Evolutionary conservation across 768 basidiomycete species (phyloP).

Genomic region (Antrodiella citrinella): DNA sequence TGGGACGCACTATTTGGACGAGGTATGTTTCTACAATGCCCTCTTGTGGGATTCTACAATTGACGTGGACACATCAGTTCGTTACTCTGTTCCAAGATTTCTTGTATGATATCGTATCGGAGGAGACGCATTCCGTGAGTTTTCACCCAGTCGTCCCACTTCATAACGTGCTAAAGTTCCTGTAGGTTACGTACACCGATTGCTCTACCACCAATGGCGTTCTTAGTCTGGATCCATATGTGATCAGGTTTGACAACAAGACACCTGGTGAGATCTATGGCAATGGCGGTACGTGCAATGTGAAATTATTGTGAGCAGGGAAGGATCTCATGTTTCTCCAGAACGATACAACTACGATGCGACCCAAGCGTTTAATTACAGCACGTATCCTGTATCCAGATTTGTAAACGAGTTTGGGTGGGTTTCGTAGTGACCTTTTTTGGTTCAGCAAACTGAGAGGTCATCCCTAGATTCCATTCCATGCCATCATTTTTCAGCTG

Average conservation of each 20-base stretch:
- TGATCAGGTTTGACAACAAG: constrained; percentile 40
- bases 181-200: constrained; percentile 49
- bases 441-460: neutral
- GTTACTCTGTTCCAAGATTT: constrained; percentile 45
- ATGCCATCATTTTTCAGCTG: constrained; percentile 57
- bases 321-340: too few relatives aligned
- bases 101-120: constrained; percentile 37
- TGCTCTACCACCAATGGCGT: constrained; percentile 53
- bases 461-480: constrained; percentile 43
- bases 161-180: too few relatives aligned
- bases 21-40: constrained; percentile 26
- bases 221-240: constrained; percentile 48
- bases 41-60: too few relatives aligned
- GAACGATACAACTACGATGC: constrained; percentile 54
- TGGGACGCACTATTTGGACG: constrained; percentile 40
- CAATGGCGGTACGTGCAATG: constrained; percentile 33
- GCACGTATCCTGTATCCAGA: constrained; percentile 43
- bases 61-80: too few relatives aligned
- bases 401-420: constrained; percentile 57
- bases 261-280: constrained; percentile 49
- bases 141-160: neutral
- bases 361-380: constrained; percentile 42
- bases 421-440: constrained; percentile 6
- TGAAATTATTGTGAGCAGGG: neutral
- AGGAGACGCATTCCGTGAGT: constrained; percentile 42